Evolutionary conservation across 495 filamentous ascomycete genomes (phyloP), one percentile per base, ranked within the genome.

Genomic region (Schizothecium vesticola): DNA sequence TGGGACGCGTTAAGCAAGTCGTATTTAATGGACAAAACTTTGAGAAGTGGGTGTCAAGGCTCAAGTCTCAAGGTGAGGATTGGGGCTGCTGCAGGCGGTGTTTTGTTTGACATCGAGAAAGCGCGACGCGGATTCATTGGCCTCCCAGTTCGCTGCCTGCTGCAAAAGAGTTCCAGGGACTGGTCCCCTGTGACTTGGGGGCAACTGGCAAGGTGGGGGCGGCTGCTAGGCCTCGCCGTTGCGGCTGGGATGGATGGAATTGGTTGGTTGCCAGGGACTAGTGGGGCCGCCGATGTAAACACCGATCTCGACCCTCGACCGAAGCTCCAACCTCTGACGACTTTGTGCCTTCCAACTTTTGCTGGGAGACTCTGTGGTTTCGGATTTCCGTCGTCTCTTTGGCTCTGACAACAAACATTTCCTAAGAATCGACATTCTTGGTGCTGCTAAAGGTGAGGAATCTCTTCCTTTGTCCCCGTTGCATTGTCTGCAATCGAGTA

Each of bases 391-490:
- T 33, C 16, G 5, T 62, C 23, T 67, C 56, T 62, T 36, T 13
- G 13, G n/a, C 55, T 31, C 61, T 29, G 43, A 57, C 63, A 65
- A 19, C 56, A 57, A 57, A 64, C 71, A 61, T 65, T 51, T 66
- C 69, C 72, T 71, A 71, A 56, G 58, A 70, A 29, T 56, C 55
- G 68, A 66, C 66, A 56, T 28, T 63, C 64, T 68, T 59, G 60
- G 21, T 64, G 70, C 66, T 70, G 61, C 70, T 19, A 51, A 51
- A 73, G 72, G 69, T 74, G 70, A 63, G 65, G 16, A 28, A 2
- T 16, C 22, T 55, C 0, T 12, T 21, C 28, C 51, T 59, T 72
- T 64, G 59, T 25, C 61, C 7, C 29, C 29, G 63, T n/a, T 1
- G 16, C 43, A 51, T 51, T 51, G 43, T 51, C 43, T n/a, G 5